Percentiles rank a stretch among this genome's conserved stretches.
phyloP scores from a whole-genome alignment of 768 basidiomycete species.

The Leccinum fibrillosum region DNA sequence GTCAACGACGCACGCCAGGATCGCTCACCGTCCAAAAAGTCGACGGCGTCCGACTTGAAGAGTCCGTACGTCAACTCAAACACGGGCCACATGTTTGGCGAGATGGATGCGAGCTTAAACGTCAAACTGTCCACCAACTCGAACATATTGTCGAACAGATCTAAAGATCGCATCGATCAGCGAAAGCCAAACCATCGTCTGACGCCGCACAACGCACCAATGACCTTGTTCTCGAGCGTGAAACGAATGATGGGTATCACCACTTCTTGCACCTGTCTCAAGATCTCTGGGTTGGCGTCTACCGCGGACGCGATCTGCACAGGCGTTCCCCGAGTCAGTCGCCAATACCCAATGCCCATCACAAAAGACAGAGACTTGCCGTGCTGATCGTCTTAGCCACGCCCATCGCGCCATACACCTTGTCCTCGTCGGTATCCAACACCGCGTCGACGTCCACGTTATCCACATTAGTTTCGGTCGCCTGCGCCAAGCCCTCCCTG shows the following conservation, averaged over 20 bases:
- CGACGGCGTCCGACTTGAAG: slow-evolving; percentile 80
- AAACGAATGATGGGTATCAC: slow-evolving; percentile 74
- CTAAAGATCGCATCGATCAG: slow-evolving; percentile 33
- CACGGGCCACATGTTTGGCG: slow-evolving; percentile 83
- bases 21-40: slow-evolving; percentile 77
- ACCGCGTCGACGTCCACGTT: slow-evolving; percentile 52
- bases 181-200: background rate
- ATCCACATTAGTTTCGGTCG: slow-evolving; percentile 47
- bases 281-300: slow-evolving; percentile 68
- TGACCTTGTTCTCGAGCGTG: slow-evolving; percentile 72
- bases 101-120: slow-evolving; percentile 73
- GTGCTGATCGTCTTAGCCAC: slow-evolving; percentile 82
- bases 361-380: slow-evolving; percentile 37
- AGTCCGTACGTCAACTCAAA: slow-evolving; percentile 79
- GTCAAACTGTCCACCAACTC: slow-evolving; percentile 83
- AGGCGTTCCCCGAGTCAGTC: background rate
- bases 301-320: slow-evolving; percentile 72
- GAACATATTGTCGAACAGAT: slow-evolving; percentile 85
- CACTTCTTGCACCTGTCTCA: slow-evolving; percentile 77
- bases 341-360: background rate
- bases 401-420: slow-evolving; percentile 85
- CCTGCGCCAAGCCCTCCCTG: slow-evolving; percentile 55
- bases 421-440: slow-evolving; percentile 68
- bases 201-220: slow-evolving; percentile 48
- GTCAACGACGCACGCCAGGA: background rate